Evolutionary conservation across 495 filamentous ascomycete species (phyloP).

Genomic region (Penicillium steckii): DNA sequence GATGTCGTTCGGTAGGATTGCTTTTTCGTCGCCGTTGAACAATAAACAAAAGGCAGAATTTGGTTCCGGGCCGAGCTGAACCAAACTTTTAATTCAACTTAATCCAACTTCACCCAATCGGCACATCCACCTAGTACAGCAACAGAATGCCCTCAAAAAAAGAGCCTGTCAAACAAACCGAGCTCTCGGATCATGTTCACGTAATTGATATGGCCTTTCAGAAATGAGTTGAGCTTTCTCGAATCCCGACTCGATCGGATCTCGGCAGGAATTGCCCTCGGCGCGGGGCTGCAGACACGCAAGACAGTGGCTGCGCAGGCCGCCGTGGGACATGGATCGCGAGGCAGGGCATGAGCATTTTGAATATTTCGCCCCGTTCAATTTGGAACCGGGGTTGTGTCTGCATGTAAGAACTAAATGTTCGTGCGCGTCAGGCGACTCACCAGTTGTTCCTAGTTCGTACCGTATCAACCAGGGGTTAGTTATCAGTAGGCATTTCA

Average conservation of each 20-base stretch:
- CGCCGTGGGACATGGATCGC: background rate
- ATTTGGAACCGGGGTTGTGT: background rate
- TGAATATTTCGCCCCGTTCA: background rate
- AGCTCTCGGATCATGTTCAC: too few relatives aligned
- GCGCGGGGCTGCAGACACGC: background rate
- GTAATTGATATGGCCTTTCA: too few relatives aligned
- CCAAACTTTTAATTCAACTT: background rate
- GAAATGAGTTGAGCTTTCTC: too few relatives aligned
- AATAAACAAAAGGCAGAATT: too few relatives aligned
- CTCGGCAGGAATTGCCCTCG: slow-evolving; percentile 1
- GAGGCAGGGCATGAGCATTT: too few relatives aligned
- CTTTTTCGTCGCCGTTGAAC: background rate
- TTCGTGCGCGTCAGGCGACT: background rate
- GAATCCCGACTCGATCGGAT: background rate
- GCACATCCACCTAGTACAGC: background rate
- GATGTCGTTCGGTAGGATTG: background rate
- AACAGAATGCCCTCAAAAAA: background rate
- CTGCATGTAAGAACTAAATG: background rate
- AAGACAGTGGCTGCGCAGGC: background rate
- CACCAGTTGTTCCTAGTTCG: background rate
- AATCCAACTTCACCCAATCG: background rate
- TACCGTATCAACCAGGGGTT: background rate
- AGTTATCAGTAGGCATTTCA: background rate
- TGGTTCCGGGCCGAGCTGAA: slow-evolving; percentile 2
- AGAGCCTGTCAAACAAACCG: too few relatives aligned